Base-by-base conservation (phyloP, 75 land plant species). In the Picea glauca region DNA sequence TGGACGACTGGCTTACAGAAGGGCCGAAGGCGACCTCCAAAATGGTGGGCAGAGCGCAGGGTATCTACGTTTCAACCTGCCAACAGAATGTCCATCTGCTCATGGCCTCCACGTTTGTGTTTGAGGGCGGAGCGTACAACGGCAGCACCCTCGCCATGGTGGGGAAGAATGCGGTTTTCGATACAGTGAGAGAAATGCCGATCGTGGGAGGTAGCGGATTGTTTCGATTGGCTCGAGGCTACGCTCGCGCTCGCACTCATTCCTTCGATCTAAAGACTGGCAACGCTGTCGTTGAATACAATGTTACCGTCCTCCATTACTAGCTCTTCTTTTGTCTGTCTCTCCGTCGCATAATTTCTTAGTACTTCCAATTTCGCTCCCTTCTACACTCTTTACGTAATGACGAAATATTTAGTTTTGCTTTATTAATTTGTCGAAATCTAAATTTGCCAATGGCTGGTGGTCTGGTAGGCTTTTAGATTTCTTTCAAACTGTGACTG, bases 131-230 rank as follows among this genome's bases (percentile, higher is more conserved):
- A 8, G n/a, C 78, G 35, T 78, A 58, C 80, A 72, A 80, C 12
- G 82, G 83, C 26, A 80, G 88, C 77, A 80, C 82, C 7, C 40
- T 83, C 2, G 40, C 72, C 32, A 32, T 83, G 14, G 79, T 75
- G 32, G 88, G 87, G 1, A 35, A 74, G 21, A 85, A 86, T 35
- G 68, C 70, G 12, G 26, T 40, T 58, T 4, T 62, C 18, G 31
- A 35, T 40, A 58, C 66, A 23, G 80, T 78, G 17, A 82, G 88
- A 40, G 88, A 86, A 61, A 78, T 86, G 59, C 77, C 88, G 12
- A 76, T 86, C n/a, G 79, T 86, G 46, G 85, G 88, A 2, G 88
- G 88, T n/a, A 80, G 80, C 30, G 88, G 86, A 20, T 21, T 43
- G 40, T 86, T 86, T 76, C 76, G 85, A 65, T 73, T 78, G n/a